These are phyloP conservation scores for Rhynchosporium secalis DNA, from an alignment of 2,329 filamentous ascomycete genomes.

Conservation along the genomic window DNA sequence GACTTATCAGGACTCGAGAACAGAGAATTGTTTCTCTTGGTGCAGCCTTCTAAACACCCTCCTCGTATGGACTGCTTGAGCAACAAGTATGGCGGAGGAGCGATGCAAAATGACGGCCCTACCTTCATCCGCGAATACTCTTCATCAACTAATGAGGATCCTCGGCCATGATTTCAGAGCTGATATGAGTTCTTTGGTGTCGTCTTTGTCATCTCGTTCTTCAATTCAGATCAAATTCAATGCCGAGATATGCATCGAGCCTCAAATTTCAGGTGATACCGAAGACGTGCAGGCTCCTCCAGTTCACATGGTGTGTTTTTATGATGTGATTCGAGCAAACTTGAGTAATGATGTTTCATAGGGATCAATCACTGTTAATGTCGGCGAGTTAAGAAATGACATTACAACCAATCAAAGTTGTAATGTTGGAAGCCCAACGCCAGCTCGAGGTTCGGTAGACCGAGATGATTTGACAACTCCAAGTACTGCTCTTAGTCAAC, in stretches of 20 bases:
- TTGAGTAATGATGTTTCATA: neutral
- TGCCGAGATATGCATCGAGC: neutral
- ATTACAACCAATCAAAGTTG: neutral
- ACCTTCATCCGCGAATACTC: neutral
- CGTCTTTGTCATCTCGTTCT: conserved; percentile 1
- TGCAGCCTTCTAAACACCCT: neutral
- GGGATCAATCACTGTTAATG: conserved; percentile 3
- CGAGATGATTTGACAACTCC: neutral
- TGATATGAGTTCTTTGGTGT: conserved; percentile 6
- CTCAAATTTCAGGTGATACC: neutral
- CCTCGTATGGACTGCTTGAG: neutral
- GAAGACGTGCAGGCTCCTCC: neutral
- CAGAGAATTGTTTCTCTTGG: neutral
- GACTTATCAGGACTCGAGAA: neutral
- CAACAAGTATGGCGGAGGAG: neutral
- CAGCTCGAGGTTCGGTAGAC: conserved; percentile 1
- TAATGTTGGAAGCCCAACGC: neutral
- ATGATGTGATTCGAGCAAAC: neutral
- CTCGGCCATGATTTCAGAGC: conserved; percentile 2
- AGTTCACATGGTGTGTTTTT: neutral
- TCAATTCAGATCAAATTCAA: conserved; percentile 1
- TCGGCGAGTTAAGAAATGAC: neutral
- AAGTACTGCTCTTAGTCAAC: neutral
- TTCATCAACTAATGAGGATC: conserved; percentile 2
- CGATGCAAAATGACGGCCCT: neutral